phyloP scores from a whole-genome alignment of 441 rosid species.

The Arabidopsis lyrata region DNA sequence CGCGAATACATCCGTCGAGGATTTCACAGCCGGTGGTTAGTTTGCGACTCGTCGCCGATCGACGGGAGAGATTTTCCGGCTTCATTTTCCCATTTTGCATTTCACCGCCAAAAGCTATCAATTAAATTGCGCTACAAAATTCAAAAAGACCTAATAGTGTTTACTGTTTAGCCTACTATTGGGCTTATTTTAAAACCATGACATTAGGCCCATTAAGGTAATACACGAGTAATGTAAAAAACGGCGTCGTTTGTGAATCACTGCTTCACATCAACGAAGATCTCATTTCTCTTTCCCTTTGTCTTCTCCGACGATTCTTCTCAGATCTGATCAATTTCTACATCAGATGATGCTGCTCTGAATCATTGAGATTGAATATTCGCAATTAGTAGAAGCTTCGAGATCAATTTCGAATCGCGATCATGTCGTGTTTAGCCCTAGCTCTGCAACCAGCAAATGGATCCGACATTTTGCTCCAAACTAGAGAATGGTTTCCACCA shows the following conservation, averaged over 20 bases:
- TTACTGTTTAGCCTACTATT: background rate
- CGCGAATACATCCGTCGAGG: constrained; percentile 66
- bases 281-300: background rate
- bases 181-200: background rate
- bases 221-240: background rate
- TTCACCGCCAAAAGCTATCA: constrained; percentile 31
- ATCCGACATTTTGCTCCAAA: constrained; percentile 87
- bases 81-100: constrained; percentile 28
- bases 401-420: constrained; percentile 4
- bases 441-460: constrained; percentile 89
- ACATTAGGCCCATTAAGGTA: background rate
- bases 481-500: constrained; percentile 95
- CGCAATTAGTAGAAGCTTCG: background rate
- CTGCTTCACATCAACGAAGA: constrained; percentile 8
- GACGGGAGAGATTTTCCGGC: constrained; percentile 47
- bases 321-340: constrained; percentile 40
- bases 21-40: constrained; percentile 70
- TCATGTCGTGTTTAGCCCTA: constrained; percentile 86
- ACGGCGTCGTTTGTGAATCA: constrained; percentile 20
- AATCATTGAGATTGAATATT: too few relatives aligned
- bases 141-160: background rate
- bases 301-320: constrained; percentile 27
- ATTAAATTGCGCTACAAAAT: constrained; percentile 21
- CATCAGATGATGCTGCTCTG: constrained; percentile 25
- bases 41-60: constrained; percentile 48